These are phyloP conservation scores for Syzygium oleosum DNA, from an alignment of 345 rosid genomes.

Conservation along the genomic window DNA sequence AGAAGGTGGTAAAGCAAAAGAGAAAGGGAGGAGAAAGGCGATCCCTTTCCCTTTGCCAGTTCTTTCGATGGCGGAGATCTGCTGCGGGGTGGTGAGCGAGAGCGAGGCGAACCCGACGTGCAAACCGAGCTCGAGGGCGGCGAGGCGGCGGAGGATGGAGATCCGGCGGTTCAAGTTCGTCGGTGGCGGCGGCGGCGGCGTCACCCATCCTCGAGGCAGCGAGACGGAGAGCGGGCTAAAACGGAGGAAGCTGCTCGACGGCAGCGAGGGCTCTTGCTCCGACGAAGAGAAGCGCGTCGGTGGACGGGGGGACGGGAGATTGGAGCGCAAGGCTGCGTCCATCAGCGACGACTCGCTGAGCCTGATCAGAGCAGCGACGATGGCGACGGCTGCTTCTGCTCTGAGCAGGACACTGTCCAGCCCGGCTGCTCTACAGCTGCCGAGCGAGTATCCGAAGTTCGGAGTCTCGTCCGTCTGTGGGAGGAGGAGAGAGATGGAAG, in stretches of 20 bases:
- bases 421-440: neutral
- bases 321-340: neutral
- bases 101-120: constrained; percentile 10
- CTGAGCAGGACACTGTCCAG: neutral
- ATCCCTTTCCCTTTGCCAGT: neutral
- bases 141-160: constrained; percentile 65
- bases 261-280: constrained; percentile 11
- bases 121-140: constrained; percentile 30
- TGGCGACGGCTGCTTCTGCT: neutral
- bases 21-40: neutral
- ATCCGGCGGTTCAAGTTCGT: constrained; percentile 44
- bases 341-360: neutral
- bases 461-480: constrained; percentile 79
- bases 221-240: constrained; percentile 6
- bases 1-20: neutral
- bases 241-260: constrained; percentile 27
- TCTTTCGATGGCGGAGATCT: constrained; percentile 47
- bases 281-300: neutral
- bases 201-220: constrained; percentile 1
- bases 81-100: constrained; percentile 42
- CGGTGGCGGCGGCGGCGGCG: neutral
- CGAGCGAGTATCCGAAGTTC: constrained; percentile 29
- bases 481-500: constrained; percentile 86
- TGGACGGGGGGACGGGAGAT: neutral
- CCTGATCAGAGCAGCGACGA: neutral